These are phyloP conservation scores for Metschnikowia anglica DNA, from an alignment of 805 yeast genomes.

Conservation along the genomic window DNA sequence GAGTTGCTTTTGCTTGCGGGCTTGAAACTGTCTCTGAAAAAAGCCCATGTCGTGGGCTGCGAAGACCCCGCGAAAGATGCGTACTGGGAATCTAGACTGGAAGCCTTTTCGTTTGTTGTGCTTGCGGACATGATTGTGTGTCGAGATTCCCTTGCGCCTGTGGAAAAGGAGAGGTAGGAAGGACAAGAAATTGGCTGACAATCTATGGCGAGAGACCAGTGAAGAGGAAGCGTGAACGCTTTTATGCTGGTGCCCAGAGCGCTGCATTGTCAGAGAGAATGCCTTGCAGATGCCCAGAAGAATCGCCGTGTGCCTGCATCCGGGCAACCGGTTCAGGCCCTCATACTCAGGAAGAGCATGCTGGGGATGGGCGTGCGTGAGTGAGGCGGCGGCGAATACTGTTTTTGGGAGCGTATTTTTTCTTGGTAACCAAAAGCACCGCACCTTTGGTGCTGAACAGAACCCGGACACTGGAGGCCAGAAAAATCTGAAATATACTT, in stretches of 20 bases:
- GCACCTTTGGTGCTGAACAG: too few species aligned
- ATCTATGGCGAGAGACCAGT: too few species aligned
- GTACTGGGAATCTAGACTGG: slow-evolving; percentile 6
- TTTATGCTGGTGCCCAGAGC: slow-evolving; percentile 4
- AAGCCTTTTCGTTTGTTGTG: slow-evolving; percentile 10
- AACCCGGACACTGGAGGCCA: too few species aligned
- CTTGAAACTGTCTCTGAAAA: slow-evolving; percentile 17
- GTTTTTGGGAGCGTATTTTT: too few species aligned
- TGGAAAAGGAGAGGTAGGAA: not conserved
- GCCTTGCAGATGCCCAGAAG: slow-evolving; percentile 3
- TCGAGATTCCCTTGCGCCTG: not conserved
- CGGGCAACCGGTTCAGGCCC: slow-evolving; percentile 11
- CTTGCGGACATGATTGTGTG: slow-evolving; percentile 11
- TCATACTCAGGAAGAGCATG: too few species aligned
- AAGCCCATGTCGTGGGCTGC: slow-evolving; percentile 15
- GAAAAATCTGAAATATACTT: too few species aligned
- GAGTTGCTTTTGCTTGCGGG: slow-evolving; percentile 9
- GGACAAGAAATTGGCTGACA: too few species aligned
- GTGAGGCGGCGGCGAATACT: too few species aligned
- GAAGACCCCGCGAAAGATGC: slow-evolving; percentile 7
- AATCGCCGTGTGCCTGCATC: slow-evolving; percentile 17
- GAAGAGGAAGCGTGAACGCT: slow-evolving; percentile 3
- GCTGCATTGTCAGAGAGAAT: not conserved
- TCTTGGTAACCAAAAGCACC: too few species aligned
- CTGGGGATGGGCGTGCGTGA: too few species aligned